Conservation (phyloP, 1,284 basidiomycete genomes). For the Leucoagaricus sp. region DNA sequence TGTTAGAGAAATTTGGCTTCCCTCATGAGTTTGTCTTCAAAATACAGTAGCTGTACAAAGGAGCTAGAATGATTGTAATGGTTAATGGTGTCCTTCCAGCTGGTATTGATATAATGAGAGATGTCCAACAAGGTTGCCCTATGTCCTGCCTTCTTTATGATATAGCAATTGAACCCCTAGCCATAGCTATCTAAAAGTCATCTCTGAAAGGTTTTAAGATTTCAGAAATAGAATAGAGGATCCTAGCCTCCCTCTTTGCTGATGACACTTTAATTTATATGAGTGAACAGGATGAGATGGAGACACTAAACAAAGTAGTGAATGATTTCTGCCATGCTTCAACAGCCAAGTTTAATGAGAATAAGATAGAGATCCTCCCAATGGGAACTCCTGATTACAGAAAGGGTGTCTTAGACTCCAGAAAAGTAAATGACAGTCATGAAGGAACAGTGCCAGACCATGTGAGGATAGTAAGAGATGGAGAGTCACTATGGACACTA, state of each 20-base stretch:
- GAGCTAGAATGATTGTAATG: slow-evolving; percentile 32
- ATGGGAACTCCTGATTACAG: slow-evolving; percentile 25
- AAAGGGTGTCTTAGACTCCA: slow-evolving; percentile 18
- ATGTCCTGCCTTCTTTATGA: slow-evolving; percentile 42
- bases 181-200: slow-evolving; percentile 30
- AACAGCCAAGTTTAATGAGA: slow-evolving; percentile 36
- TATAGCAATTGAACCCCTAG: slow-evolving; percentile 36
- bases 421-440: slow-evolving; percentile 11
- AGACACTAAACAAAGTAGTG: slow-evolving; percentile 23
- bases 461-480: slow-evolving; percentile 28
- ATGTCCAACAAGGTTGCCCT: slow-evolving; percentile 40
- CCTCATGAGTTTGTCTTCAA: slow-evolving; percentile 29
- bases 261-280: slow-evolving; percentile 33
- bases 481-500: slow-evolving; percentile 26
- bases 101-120: slow-evolving; percentile 31
- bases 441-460: slow-evolving; percentile 13
- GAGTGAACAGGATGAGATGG: slow-evolving; percentile 21
- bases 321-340: slow-evolving; percentile 32
- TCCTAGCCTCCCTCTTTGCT: slow-evolving; percentile 30
- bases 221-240: slow-evolving; percentile 17
- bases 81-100: slow-evolving; percentile 35
- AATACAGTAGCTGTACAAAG: slow-evolving; percentile 32
- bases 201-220: slow-evolving; percentile 28
- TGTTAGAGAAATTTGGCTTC: slow-evolving; percentile 26
- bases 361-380: slow-evolving; percentile 33